Percentiles rank a stretch among this genome's conserved stretches.
Conservation (phyloP, 305 asterid species). For the Coffea humblotiana region DNA sequence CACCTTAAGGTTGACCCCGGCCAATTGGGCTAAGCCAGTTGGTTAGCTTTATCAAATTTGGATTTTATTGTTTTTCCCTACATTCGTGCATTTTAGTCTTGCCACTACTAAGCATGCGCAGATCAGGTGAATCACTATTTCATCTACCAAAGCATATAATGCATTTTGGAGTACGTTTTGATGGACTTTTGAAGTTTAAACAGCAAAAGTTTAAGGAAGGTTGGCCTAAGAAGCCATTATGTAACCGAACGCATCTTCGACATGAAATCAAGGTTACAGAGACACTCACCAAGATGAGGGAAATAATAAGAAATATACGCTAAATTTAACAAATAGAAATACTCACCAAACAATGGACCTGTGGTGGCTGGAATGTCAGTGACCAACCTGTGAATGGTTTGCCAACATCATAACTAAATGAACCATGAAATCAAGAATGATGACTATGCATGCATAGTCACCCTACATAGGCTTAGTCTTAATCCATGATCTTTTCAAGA, state of each 20-base stretch:
- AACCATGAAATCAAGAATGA: neutral
- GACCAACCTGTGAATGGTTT: slow-evolving; percentile 31
- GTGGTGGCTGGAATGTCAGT: slow-evolving; percentile 39
- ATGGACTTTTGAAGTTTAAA: too few relatives aligned
- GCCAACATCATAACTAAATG: neutral
- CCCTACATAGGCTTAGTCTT: neutral
- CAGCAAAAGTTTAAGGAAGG: too few relatives aligned
- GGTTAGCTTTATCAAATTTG: too few relatives aligned
- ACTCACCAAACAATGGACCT: slow-evolving; percentile 32
- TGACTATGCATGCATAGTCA: neutral
- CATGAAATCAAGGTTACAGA: neutral
- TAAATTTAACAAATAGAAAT: neutral
- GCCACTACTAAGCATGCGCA: too few relatives aligned
- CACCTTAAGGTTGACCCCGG: neutral
- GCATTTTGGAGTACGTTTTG: too few relatives aligned
- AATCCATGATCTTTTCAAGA: neutral
- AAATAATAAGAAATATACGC: neutral
- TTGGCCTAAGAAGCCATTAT: neutral
- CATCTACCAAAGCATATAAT: too few relatives aligned
- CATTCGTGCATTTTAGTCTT: too few relatives aligned
- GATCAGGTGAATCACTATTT: too few relatives aligned
- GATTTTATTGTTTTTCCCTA: too few relatives aligned
- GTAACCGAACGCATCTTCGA: neutral
- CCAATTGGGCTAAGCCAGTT: too few relatives aligned
- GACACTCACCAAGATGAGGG: neutral